These are phyloP conservation scores for Angophora floribunda DNA, from an alignment of 345 rosid species.

Conservation along the genomic window DNA sequence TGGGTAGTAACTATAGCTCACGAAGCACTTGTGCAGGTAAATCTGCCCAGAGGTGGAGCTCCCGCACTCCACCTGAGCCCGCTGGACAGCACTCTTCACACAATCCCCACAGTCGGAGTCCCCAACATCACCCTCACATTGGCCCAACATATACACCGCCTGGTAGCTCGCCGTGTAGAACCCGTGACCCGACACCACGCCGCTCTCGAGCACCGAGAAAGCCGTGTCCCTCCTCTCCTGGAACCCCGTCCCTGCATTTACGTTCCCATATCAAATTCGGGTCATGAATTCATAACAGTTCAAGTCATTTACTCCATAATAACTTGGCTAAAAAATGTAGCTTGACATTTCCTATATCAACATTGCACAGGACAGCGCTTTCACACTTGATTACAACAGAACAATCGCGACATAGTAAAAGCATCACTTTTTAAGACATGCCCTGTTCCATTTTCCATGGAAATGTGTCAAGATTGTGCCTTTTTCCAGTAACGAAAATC, in stretches of 20 bases:
- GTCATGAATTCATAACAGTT: not conserved
- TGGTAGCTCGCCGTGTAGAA: slow-evolving; percentile 64
- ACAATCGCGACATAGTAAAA: not conserved
- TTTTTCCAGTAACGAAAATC: not conserved
- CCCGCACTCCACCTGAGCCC: slow-evolving; percentile 94
- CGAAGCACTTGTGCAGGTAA: slow-evolving; percentile 81
- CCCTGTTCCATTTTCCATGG: not conserved
- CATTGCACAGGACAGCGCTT: not conserved
- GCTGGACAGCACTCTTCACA: slow-evolving; percentile 64
- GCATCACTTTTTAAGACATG: not conserved
- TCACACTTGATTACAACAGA: not conserved
- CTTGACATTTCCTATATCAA: not conserved
- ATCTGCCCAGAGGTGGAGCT: slow-evolving; percentile 72
- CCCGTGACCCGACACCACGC: slow-evolving; percentile 65
- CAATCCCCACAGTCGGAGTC: slow-evolving; percentile 90
- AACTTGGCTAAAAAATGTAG: not conserved
- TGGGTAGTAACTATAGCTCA: slow-evolving; percentile 72
- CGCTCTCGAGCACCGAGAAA: slow-evolving; percentile 53
- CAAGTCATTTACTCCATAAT: not conserved
- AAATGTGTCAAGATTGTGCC: not conserved
- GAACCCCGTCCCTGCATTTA: slow-evolving; percentile 49
- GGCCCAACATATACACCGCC: slow-evolving; percentile 65
- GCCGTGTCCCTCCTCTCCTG: slow-evolving; percentile 87
- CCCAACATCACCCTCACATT: slow-evolving; percentile 94
- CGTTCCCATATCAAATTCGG: not conserved